Evolutionary conservation across 345 rosid species (phyloP), one percentile per base, ranked within the genome.

Genomic region (Mangifera indica): DNA sequence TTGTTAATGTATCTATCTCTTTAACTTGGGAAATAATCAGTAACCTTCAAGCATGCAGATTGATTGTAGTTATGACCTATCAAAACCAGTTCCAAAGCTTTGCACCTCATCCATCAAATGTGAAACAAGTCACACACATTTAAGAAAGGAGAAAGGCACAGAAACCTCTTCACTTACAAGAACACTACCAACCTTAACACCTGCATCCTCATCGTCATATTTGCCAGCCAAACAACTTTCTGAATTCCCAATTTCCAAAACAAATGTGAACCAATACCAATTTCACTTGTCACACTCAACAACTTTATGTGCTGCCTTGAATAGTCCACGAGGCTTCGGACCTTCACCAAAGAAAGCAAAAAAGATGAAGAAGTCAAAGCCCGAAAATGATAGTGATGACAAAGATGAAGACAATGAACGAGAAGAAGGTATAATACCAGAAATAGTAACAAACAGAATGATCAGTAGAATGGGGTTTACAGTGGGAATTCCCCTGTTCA

Each of bases 361-460:
- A 55, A 93, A 72, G 77, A 51, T 56, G 7, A 89, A 83, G 78
- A 86, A 82, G 73, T 46, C 78, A 2, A 83, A 72, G 70, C 78
- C 69, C 0, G 56, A 44, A 14, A 20, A n/a, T 17, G 74, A 84
- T 46, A 15, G 10, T 29, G 76, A 83, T 44, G 75, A 72, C 0
- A 80, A 74, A 0, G 84, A 77, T 0, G 82, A 73, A 0, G 78
- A 75, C 0, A 85, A 83, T 0, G 83, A 74, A 15, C 54, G 63
- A 18, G 89, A 81, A 65, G 87, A 78, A 24, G 93, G 89, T 26
- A 49, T 89, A 24, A 90, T 91, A 75, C 98, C 97, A 2, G 96
- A 91, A 88, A 78, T 91, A 71, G 97, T 94, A 62, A 94, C 97
- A 15, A 94, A 94, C 79, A 83, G 97, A 84, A 94, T 91, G 96